Percentiles rank a stretch among this genome's conserved stretches.
Evolutionary conservation across 1,139 yeast genomes (phyloP).

Genomic region (Yamadazyma jaroonii): DNA sequence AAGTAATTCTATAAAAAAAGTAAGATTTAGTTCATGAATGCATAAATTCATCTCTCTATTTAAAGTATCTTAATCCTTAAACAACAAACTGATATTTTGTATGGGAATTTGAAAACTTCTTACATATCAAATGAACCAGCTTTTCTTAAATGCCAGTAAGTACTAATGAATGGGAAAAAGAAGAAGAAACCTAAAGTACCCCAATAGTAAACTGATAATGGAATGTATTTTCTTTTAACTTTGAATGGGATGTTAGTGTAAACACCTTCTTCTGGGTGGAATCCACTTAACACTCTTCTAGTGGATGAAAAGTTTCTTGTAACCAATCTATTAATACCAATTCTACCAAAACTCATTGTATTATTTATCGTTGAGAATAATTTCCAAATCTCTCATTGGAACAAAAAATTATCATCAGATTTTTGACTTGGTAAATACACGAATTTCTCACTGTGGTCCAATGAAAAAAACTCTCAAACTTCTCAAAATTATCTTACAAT

Average conservation of each 20-base stretch:
- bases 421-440: constrained; percentile 5
- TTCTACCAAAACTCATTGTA: background rate
- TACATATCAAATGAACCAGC: constrained; percentile 52
- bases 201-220: constrained; percentile 79
- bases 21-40: constrained; percentile 5
- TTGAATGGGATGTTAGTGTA: constrained; percentile 93
- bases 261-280: constrained; percentile 67
- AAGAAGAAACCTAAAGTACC: constrained; percentile 65
- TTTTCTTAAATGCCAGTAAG: constrained; percentile 72
- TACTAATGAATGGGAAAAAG: constrained; percentile 65
- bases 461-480: constrained; percentile 3
- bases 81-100: no score
- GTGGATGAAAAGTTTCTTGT: constrained; percentile 40
- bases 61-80: no score
- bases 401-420: constrained; percentile 7
- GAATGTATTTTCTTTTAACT: constrained; percentile 83
- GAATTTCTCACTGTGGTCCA: constrained; percentile 4
- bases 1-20: constrained; percentile 5
- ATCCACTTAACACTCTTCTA: constrained; percentile 22
- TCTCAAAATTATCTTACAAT: background rate
- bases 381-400: constrained; percentile 13
- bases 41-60: background rate
- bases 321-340: background rate
- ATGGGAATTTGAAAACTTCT: background rate
- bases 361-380: background rate